A percentile compares a stretch with the other conserved stretches of the same genome.
Conservation (phyloP, 495 filamentous ascomycete species). For the Neurospora discreta region DNA sequence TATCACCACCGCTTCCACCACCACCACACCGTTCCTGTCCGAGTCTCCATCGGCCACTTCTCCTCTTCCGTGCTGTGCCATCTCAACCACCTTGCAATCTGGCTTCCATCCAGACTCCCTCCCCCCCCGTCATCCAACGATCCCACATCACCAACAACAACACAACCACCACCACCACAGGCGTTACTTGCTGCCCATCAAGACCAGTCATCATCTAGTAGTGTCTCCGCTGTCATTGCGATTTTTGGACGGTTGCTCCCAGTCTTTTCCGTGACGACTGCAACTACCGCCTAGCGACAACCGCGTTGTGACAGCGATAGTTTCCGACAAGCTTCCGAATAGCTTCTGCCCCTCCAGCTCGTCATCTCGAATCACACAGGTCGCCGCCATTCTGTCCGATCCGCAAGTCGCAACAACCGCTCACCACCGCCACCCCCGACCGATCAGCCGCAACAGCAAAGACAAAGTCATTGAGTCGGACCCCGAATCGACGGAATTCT, state of each 20-base stretch:
- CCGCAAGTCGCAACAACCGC: neutral
- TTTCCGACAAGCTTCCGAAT: neutral
- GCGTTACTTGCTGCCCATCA: conserved; percentile 18
- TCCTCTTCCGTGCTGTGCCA: neutral
- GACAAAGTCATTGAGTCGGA: neutral
- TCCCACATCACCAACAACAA: conserved; percentile 12
- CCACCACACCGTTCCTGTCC: neutral
- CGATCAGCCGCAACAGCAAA: neutral
- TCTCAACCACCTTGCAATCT: neutral
- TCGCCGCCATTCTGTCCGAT: neutral
- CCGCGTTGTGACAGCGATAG: neutral
- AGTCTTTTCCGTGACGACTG: conserved; percentile 4
- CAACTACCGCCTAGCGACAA: conserved; percentile 4
- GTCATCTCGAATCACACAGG: neutral
- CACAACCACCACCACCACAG: conserved; percentile 5
- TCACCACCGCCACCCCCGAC: neutral
- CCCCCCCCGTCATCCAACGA: neutral
- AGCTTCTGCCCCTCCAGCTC: neutral
- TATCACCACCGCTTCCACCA: neutral
- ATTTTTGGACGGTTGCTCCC: conserved; percentile 9
- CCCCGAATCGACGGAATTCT: neutral
- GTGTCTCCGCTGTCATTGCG: conserved; percentile 8
- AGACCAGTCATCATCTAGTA: conserved; percentile 5
- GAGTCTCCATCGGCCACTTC: neutral
- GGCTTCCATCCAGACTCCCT: neutral